A percentile compares a stretch with the other conserved stretches of the same genome.
These are phyloP conservation scores for Magnolia officinalis DNA, from an alignment of 164 flowering plant genomes.

Conservation along the genomic window DNA sequence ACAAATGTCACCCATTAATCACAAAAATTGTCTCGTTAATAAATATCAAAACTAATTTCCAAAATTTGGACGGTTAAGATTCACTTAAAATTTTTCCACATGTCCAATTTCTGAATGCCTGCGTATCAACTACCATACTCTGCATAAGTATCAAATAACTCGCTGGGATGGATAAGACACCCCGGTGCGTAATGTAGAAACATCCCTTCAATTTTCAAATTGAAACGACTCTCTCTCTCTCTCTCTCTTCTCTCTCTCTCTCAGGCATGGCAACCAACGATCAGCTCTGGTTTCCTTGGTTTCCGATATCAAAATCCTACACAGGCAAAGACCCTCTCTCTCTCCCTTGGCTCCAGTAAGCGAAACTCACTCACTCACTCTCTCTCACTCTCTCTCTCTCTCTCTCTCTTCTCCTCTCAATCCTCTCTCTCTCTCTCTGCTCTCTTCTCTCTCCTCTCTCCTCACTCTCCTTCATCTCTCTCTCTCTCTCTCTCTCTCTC, in stretches of 20 bases:
- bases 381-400: conserved; percentile 5
- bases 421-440: conserved; percentile 3
- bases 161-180: too few relatives aligned
- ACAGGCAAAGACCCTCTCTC: conserved; percentile 80
- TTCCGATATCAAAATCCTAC: conserved; percentile 73
- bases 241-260: not conserved
- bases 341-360: conserved; percentile 87
- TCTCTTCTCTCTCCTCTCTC: conserved; percentile 42
- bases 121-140: too few relatives aligned
- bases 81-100: too few relatives aligned
- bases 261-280: conserved; percentile 26
- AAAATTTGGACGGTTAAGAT: too few relatives aligned
- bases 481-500: conserved; percentile 4
- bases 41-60: too few relatives aligned
- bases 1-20: too few relatives aligned
- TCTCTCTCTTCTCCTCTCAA: too few relatives aligned
- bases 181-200: too few relatives aligned
- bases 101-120: too few relatives aligned
- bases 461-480: not conserved
- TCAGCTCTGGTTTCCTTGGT: conserved; percentile 56
- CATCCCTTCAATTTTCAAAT: too few relatives aligned
- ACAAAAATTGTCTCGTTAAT: too few relatives aligned
- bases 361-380: conserved; percentile 2
- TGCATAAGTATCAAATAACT: too few relatives aligned
- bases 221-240: not conserved